These are phyloP conservation scores for Spergularia marina DNA, from an alignment of 148 eudicot species.

Conservation along the genomic window DNA sequence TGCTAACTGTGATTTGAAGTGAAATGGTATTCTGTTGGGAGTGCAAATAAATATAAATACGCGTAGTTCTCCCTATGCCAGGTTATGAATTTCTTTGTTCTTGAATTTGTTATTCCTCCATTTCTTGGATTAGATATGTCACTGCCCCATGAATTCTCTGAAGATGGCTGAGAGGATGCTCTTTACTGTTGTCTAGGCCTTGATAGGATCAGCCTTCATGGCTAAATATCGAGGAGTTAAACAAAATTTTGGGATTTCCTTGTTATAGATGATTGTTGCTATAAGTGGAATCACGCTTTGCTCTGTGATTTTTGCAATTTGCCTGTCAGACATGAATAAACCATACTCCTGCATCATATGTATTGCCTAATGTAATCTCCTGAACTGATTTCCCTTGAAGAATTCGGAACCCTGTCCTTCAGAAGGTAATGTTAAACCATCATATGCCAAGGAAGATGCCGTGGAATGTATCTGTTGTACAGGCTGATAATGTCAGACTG, in stretches of 20 bases:
- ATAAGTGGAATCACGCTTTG: too few relatives aligned
- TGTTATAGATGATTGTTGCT: background rate
- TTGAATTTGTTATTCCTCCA: background rate
- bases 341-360: too few relatives aligned
- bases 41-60: background rate
- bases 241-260: background rate
- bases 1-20: background rate
- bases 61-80: background rate
- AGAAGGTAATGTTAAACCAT: too few relatives aligned
- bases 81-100: slow-evolving; percentile 8
- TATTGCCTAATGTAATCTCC: too few relatives aligned
- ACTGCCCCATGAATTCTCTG: background rate
- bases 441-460: too few relatives aligned
- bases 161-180: background rate
- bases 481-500: too few relatives aligned
- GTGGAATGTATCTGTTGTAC: too few relatives aligned
- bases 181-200: background rate
- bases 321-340: too few relatives aligned
- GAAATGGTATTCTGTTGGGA: background rate
- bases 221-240: background rate
- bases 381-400: too few relatives aligned
- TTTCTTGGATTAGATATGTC: background rate
- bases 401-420: too few relatives aligned
- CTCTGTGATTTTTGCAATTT: too few relatives aligned
- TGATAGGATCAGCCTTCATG: background rate